A percentile compares a stretch with the other conserved stretches of the same genome.
These are phyloP conservation scores for Tylopilus sp. DNA, from an alignment of 768 basidiomycete genomes.

Conservation along the genomic window DNA sequence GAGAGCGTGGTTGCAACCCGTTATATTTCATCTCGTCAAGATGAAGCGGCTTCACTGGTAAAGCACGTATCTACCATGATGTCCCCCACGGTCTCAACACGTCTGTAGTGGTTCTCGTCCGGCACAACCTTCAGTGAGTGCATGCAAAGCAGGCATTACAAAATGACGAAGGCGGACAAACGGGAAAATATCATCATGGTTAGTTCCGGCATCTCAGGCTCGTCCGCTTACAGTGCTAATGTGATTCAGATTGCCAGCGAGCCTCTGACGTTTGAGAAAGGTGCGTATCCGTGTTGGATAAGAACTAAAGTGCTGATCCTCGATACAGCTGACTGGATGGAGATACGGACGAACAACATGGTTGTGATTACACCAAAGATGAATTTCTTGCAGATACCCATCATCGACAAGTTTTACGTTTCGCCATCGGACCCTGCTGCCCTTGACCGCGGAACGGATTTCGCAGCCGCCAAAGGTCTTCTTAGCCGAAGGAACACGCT, in stretches of 20 bases:
- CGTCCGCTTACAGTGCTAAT: constrained; percentile 10
- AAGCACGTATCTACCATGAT: constrained; percentile 16
- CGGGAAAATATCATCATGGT: constrained; percentile 95
- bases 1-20: constrained; percentile 90
- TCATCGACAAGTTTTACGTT: constrained; percentile 92
- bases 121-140: constrained; percentile 93
- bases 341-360: constrained; percentile 95
- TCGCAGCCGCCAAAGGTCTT: constrained; percentile 86
- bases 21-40: constrained; percentile 87
- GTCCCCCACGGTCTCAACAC: constrained; percentile 4
- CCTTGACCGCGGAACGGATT: constrained; percentile 67
- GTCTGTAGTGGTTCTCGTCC: constrained; percentile 83
- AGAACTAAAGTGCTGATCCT: too few species aligned
- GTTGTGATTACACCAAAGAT: constrained; percentile 94
- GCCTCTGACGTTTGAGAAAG: constrained; percentile 95
- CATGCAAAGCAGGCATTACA: constrained; percentile 84
- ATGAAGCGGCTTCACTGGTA: constrained; percentile 90
- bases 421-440: constrained; percentile 77
- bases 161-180: constrained; percentile 95
- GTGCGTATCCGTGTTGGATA: too few species aligned
- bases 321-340: constrained; percentile 89
- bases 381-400: constrained; percentile 92
- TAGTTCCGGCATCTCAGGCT: background rate
- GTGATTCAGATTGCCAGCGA: constrained; percentile 75
- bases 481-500: constrained; percentile 54